Evolutionary conservation across 768 basidiomycete genomes (phyloP).

Genomic region (Lactarius hengduanensis): DNA sequence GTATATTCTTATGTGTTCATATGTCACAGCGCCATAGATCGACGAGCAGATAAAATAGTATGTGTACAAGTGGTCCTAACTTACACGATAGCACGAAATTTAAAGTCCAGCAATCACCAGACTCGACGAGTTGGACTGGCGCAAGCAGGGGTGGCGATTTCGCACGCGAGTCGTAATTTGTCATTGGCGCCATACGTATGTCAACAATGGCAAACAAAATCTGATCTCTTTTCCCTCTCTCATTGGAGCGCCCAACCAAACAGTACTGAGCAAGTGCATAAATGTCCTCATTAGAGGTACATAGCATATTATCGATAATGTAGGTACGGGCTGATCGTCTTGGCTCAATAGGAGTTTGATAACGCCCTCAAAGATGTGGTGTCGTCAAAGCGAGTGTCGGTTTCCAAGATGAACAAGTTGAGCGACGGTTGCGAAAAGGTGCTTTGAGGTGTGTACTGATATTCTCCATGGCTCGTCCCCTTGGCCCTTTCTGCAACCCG

Average conservation of each 20-base stretch:
- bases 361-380: constrained; percentile 78
- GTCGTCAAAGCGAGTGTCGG: constrained; percentile 77
- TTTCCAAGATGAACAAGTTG: constrained; percentile 77
- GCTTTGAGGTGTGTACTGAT: constrained; percentile 60
- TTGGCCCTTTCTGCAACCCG: constrained; percentile 13
- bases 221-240: not conserved
- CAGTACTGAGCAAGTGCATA: constrained; percentile 5
- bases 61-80: too few species aligned
- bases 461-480: not conserved
- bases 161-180: not conserved
- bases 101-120: too few species aligned
- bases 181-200: constrained; percentile 12
- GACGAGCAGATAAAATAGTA: too few species aligned
- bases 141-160: too few species aligned
- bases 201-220: constrained; percentile 22
- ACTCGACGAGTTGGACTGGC: too few species aligned
- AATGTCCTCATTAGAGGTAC: constrained; percentile 33
- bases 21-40: too few species aligned
- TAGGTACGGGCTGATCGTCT: constrained; percentile 4
- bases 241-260: not conserved
- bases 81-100: too few species aligned
- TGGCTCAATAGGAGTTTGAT: constrained; percentile 68
- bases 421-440: constrained; percentile 74
- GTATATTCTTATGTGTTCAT: too few species aligned
- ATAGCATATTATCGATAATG: not conserved